A percentile compares a stretch with the other conserved stretches of the same genome.
These are phyloP conservation scores for Dactylellina haptotyla DNA, from an alignment of 2,329 filamentous ascomycete genomes.

Conservation along the genomic window DNA sequence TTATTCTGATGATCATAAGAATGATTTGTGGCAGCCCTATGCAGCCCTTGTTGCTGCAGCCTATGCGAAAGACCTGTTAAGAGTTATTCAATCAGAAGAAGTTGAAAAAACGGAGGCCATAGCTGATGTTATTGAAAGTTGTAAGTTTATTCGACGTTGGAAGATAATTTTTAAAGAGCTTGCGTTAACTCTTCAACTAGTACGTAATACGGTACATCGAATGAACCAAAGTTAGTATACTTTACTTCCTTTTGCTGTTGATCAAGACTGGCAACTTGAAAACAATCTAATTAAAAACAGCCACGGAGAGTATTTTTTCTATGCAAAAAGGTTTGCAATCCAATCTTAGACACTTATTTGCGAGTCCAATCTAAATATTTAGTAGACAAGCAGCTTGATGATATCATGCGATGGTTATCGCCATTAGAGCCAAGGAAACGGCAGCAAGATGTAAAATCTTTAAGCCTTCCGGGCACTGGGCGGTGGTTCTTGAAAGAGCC, in stretches of 20 bases:
- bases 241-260: not conserved
- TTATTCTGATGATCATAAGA: conserved; percentile 30
- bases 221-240: conserved; percentile 3
- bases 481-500: conserved; percentile 24
- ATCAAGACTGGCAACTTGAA: not conserved
- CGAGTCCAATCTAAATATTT: conserved; percentile 6
- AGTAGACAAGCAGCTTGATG: conserved; percentile 12
- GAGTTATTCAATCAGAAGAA: conserved; percentile 17
- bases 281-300: not conserved
- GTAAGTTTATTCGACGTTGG: conserved; percentile 13
- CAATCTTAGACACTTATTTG: not conserved
- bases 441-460: conserved; percentile 1
- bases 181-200: conserved; percentile 4
- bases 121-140: conserved; percentile 11
- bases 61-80: conserved; percentile 31
- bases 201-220: not conserved
- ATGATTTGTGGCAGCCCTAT: conserved; percentile 23
- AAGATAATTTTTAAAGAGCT: not conserved
- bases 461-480: not conserved
- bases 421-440: conserved; percentile 21
- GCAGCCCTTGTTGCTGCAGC: conserved; percentile 10
- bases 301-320: conserved; percentile 5
- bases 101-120: conserved; percentile 11
- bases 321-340: conserved; percentile 10
- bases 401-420: conserved; percentile 23